Evolutionary conservation across 306 rosid species (phyloP), one percentile per base, ranked within the genome.

Genomic region (Medicago truncatula): DNA sequence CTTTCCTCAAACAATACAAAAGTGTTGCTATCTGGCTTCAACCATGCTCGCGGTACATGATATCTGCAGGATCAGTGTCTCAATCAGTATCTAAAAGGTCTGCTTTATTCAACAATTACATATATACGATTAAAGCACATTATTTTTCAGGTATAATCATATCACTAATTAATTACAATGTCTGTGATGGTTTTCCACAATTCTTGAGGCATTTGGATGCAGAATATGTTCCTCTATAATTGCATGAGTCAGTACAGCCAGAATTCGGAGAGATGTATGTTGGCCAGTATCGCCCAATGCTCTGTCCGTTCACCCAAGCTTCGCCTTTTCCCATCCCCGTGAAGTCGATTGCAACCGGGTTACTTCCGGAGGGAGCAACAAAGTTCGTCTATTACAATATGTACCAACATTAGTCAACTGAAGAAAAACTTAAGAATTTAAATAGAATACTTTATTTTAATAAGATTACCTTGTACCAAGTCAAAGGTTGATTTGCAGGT

Each of bases 241-340:
- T 20, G 76, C 97, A 95, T 3, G 81, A 59, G 14, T 76, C 73
- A 6, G 83, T 78, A 78, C 98, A 95, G 41, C 91, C 89, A 9
- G 68, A 36, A 10, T 31, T 86, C 16, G 92, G 64, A 67, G 98
- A 50, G 18, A 69, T 61, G 77, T 78, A 79, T 36, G 87, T 77
- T 2, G 97, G 98, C 98, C 98, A 95, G 77, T 86, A 95, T 53
- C 97, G 91, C 3, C 97, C 98, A 20, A 95, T 95, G 88, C 98
- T 92, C 59, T 95, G 92, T 58, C 98, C 98, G 25, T 95, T 95
- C 77, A 95, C 91, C 98, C 98, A 95, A 18, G 97, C 97, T 84
- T 87, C 97, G 1, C 98, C 98, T 77, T 95, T 95, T 50, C 97
- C 98, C 95, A 92, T 68, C 56, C 97, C 97, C 11, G 86, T 86